A percentile compares a stretch with the other conserved stretches of the same genome.
Conservation (phyloP, 306 rosid genomes). For the Gillenia trifoliata region DNA sequence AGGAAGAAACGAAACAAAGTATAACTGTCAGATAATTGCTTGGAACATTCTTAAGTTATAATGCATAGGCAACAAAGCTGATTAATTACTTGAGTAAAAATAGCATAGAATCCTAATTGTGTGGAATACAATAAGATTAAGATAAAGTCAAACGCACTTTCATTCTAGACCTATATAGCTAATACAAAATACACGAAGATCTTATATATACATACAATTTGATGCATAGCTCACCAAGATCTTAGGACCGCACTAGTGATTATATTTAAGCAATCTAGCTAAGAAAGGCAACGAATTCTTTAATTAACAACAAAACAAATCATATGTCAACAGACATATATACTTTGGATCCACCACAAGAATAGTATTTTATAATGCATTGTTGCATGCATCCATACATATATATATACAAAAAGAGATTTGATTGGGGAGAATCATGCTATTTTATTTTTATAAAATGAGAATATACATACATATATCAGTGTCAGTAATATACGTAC, state of each 20-base stretch:
- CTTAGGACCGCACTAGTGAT: constrained; percentile 4
- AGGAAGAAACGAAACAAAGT: no score
- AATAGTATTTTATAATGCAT: constrained; percentile 14
- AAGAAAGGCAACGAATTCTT: not conserved
- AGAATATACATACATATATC: not conserved
- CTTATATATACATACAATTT: not conserved
- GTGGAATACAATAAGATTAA: not conserved
- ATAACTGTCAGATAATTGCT: no score
- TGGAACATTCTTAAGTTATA: no score
- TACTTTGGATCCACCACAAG: constrained; percentile 15
- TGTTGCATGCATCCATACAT: constrained; percentile 7
- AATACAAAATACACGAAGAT: not conserved
- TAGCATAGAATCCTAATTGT: not conserved
- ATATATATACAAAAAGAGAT: not conserved
- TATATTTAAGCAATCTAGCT: constrained; percentile 10
- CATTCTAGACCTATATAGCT: not conserved
- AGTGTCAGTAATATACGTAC: not conserved
- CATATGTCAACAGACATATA: not conserved
- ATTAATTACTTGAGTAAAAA: not conserved
- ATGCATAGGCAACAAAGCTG: not conserved
- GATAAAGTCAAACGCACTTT: no score
- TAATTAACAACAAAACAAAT: not conserved
- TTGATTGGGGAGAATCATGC: constrained; percentile 1
- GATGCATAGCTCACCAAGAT: not conserved
- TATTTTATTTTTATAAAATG: not conserved